These are phyloP conservation scores for Coemansia sp. DNA, from an alignment of 192 early-diverging fungal species.

Conservation along the genomic window DNA sequence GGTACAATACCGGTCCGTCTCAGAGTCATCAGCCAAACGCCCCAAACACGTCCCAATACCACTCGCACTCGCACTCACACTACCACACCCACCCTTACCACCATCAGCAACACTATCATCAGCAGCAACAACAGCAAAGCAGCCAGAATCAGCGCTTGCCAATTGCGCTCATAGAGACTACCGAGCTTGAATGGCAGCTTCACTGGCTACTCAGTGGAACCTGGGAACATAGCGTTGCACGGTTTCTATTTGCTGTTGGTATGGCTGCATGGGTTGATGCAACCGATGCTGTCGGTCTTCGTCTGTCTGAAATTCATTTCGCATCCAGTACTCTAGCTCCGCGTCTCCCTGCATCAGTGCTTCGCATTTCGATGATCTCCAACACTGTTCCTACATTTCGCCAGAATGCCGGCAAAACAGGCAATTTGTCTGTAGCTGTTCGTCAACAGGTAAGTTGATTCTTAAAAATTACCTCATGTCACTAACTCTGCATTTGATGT, in stretches of 20 bases:
- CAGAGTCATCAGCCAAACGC: background rate
- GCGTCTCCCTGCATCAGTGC: conserved; percentile 37
- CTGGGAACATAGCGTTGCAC: conserved; percentile 28
- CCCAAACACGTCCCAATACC: background rate
- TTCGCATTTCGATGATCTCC: conserved; percentile 27
- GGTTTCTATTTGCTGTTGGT: conserved; percentile 33
- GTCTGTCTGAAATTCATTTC: conserved; percentile 38
- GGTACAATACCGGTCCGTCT: too few relatives aligned
- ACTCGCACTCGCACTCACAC: background rate
- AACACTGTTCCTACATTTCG: conserved; percentile 2
- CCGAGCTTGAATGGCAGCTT: conserved; percentile 46
- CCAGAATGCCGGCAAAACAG: background rate
- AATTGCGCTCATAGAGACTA: conserved; percentile 18
- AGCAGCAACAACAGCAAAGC: conserved; percentile 11
- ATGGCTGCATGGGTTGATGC: conserved; percentile 44
- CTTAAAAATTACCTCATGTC: background rate
- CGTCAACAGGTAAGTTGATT: conserved; percentile 38
- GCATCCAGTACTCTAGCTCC: conserved; percentile 46
- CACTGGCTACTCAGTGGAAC: conserved; percentile 20
- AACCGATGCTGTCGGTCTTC: conserved; percentile 16
- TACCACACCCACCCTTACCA: too few relatives aligned
- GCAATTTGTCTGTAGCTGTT: background rate
- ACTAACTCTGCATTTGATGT: background rate
- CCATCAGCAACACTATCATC: background rate
- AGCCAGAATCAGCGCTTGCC: conserved; percentile 17